Evolutionary conservation across 2,329 filamentous ascomycete genomes (phyloP).

Genomic region (Penicillium rolfsii): DNA sequence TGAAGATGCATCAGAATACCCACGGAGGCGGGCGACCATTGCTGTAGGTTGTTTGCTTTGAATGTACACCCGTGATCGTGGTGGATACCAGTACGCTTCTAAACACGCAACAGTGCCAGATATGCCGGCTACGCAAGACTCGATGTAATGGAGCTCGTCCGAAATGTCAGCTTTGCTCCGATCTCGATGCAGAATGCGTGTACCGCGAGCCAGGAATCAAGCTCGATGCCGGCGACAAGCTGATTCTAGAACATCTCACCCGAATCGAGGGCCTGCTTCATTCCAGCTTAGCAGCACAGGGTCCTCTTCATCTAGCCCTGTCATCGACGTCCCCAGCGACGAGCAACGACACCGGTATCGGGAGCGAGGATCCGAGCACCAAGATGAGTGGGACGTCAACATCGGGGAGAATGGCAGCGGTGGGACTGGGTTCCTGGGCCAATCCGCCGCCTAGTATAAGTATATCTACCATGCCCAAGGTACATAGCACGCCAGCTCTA

Average conservation of each 20-base stretch:
- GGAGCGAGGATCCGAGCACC: conserved; percentile 59
- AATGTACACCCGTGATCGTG: not conserved
- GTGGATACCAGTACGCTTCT: not conserved
- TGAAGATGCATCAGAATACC: conserved; percentile 37
- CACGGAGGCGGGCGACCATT: conserved; percentile 40
- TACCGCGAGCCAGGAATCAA: conserved; percentile 87
- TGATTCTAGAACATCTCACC: conserved; percentile 77
- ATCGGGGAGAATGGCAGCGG: conserved; percentile 53
- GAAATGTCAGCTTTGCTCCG: conserved; percentile 82
- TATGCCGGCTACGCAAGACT: conserved; percentile 78
- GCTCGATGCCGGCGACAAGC: conserved; percentile 81
- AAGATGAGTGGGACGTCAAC: not conserved
- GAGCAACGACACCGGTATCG: conserved; percentile 65
- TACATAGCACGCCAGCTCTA: conserved; percentile 72
- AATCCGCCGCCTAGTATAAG: conserved; percentile 57
- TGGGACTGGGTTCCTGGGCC: conserved; percentile 73
- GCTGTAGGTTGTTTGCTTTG: conserved; percentile 31
- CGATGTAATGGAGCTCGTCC: conserved; percentile 78
- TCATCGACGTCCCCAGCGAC: conserved; percentile 67
- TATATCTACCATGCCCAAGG: conserved; percentile 84
- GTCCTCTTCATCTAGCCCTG: conserved; percentile 36
- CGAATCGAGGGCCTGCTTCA: conserved; percentile 81
- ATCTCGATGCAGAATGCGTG: conserved; percentile 79
- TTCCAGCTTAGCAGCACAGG: conserved; percentile 59
- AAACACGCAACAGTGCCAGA: conserved; percentile 65